phyloP scores from a whole-genome alignment of 2,329 filamentous ascomycete species.

The Reticulascus tulasneorum region DNA sequence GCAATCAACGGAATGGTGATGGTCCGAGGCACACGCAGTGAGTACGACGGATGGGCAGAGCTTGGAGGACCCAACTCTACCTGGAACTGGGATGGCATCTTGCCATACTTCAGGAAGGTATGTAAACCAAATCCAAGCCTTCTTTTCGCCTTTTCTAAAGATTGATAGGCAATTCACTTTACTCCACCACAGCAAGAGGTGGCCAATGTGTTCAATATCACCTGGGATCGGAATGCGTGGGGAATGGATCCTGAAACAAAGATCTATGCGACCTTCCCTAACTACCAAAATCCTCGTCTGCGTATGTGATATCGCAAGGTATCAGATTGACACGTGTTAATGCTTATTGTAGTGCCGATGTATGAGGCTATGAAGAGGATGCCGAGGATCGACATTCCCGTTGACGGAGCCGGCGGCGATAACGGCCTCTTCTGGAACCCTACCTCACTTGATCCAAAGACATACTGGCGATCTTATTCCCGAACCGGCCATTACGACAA shows the following conservation, averaged over 20 bases:
- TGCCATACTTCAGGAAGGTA: constrained; percentile 42
- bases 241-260: constrained; percentile 11
- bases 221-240: constrained; percentile 15
- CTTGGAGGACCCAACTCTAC: constrained; percentile 41
- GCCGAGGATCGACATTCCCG: constrained; percentile 17
- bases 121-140: too few relatives aligned
- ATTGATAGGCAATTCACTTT: constrained; percentile 10
- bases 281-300: constrained; percentile 8
- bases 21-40: constrained; percentile 27
- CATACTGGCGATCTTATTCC: constrained; percentile 17
- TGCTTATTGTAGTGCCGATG: constrained; percentile 3
- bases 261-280: constrained; percentile 11
- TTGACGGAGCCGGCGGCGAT: constrained; percentile 20
- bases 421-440: constrained; percentile 21
- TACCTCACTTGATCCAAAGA: constrained; percentile 16
- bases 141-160: too few relatives aligned
- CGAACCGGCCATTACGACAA: constrained; percentile 19
- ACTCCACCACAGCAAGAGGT: constrained; percentile 13
- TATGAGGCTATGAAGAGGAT: constrained; percentile 20
- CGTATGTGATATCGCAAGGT: constrained; percentile 1
- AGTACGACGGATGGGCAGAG: constrained; percentile 39
- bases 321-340: too few relatives aligned
- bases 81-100: constrained; percentile 31
- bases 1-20: constrained; percentile 35
- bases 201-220: constrained; percentile 15